Evolutionary conservation across 2,329 filamentous ascomycete genomes (phyloP).

Genomic region (Graphilbum ipis-grandicollis): DNA sequence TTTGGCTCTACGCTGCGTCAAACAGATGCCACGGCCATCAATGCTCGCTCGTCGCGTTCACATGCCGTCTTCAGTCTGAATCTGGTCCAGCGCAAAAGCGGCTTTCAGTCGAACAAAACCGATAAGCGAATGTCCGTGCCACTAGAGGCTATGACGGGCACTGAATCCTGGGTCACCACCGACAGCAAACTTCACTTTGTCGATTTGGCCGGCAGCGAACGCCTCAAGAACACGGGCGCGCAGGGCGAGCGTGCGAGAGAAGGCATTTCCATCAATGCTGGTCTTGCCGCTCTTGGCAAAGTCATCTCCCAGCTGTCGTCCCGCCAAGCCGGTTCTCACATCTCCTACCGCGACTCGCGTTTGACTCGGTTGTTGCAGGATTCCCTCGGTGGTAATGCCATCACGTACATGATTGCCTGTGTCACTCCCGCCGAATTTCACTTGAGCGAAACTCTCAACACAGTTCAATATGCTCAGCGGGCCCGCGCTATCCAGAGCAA

Average conservation of each 20-base stretch:
- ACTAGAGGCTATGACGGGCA: constrained; percentile 57
- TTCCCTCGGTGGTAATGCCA: constrained; percentile 88
- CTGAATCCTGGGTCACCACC: constrained; percentile 59
- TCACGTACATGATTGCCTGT: constrained; percentile 99
- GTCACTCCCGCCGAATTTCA: constrained; percentile 96
- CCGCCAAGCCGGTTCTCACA: constrained; percentile 69
- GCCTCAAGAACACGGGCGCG: constrained; percentile 90
- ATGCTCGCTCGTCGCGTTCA: constrained; percentile 91
- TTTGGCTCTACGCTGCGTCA: constrained; percentile 90
- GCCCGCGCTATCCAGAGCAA: constrained; percentile 95
- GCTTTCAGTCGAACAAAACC: constrained; percentile 29
- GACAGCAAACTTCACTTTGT: constrained; percentile 99
- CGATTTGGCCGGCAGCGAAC: constrained; percentile 89
- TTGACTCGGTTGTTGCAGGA: constrained; percentile 90
- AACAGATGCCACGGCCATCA: constrained; percentile 92
- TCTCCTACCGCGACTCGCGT: constrained; percentile 96
- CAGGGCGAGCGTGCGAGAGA: constrained; percentile 89
- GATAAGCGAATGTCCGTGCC: constrained; percentile 85
- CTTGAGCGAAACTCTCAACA: constrained; percentile 92
- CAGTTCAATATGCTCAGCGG: constrained; percentile 89
- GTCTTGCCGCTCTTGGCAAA: constrained; percentile 85
- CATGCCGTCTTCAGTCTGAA: constrained; percentile 96
- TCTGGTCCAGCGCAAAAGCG: constrained; percentile 66
- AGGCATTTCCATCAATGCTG: constrained; percentile 95
- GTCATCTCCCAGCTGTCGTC: constrained; percentile 97